Percentiles rank a stretch among this genome's conserved stretches.
These are phyloP conservation scores for Nitzschia putrida DNA, from an alignment of 108 stramenopile genomes.

Conservation along the genomic window DNA sequence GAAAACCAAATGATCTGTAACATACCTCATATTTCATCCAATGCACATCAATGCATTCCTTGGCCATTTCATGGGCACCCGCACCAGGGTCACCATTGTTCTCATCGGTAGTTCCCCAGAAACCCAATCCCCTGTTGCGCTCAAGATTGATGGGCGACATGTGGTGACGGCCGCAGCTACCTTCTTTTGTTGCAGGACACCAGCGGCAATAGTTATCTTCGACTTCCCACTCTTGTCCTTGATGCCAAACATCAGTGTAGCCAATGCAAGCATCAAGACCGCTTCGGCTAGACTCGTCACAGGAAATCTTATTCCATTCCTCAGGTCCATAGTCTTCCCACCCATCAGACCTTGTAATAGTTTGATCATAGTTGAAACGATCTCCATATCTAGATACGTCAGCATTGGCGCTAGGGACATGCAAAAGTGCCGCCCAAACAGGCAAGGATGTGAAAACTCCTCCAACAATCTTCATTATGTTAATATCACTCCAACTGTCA, in stretches of 20 bases:
- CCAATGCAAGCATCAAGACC: constrained; percentile 23
- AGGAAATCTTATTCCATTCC: constrained; percentile 24
- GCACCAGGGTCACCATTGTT: constrained; percentile 3
- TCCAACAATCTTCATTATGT: too few relatives aligned
- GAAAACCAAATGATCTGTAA: background rate
- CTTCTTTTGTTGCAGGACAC: constrained; percentile 29
- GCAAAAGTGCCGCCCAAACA: too few relatives aligned
- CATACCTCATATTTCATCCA: constrained; percentile 53
- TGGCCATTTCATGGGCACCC: constrained; percentile 15
- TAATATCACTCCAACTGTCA: too few relatives aligned
- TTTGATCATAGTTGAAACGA: constrained; percentile 12
- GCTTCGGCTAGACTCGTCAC: constrained; percentile 11
- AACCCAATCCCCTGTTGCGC: constrained; percentile 25
- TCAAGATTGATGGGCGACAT: constrained; percentile 43
- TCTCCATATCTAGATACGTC: background rate
- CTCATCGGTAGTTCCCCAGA: constrained; percentile 2
- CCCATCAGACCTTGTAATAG: constrained; percentile 1
- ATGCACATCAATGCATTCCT: constrained; percentile 43
- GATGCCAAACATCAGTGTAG: constrained; percentile 31
- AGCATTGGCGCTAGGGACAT: background rate
- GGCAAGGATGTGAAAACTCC: too few relatives aligned
- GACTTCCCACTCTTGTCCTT: constrained; percentile 26
- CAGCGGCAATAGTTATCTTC: constrained; percentile 33
- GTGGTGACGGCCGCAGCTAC: constrained; percentile 38
- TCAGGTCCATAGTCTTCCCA: constrained; percentile 22